phyloP scores from a whole-genome alignment of 139 green algal genomes.

The Picochlorum sp. region DNA sequence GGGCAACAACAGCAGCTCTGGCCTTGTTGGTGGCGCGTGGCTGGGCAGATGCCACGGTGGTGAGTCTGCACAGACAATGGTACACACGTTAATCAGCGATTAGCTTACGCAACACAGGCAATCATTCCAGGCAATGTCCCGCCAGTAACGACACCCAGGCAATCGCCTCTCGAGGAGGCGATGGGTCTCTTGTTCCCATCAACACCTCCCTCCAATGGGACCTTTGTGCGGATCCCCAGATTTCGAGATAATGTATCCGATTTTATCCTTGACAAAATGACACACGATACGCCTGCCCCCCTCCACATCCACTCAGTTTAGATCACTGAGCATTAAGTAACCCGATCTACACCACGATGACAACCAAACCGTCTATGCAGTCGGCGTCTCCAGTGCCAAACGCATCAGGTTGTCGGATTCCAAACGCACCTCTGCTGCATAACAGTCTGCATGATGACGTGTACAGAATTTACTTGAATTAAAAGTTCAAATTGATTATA shows the following conservation, averaged over 20 bases:
- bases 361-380: too few relatives aligned
- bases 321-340: too few relatives aligned
- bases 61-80: constrained; percentile 7
- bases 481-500: background rate
- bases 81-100: background rate
- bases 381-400: background rate
- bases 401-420: background rate
- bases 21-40: constrained; percentile 3
- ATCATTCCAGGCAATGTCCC: too few relatives aligned
- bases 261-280: too few relatives aligned
- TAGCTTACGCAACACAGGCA: too few relatives aligned
- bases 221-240: background rate
- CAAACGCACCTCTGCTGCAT: constrained; percentile 21
- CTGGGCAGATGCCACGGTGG: constrained; percentile 2
- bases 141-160: too few relatives aligned
- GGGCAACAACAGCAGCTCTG: constrained; percentile 8
- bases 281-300: too few relatives aligned
- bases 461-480: background rate
- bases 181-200: too few relatives aligned
- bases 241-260: constrained; percentile 18
- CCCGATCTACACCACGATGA: too few relatives aligned
- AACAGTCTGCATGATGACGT: constrained; percentile 23
- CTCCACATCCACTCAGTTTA: background rate
- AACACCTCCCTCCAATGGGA: too few relatives aligned
- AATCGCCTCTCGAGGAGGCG: too few relatives aligned